Evolutionary conservation across 164 flowering plant species (phyloP), one percentile per base, ranked within the genome.

Genomic region (Warburgia ugandensis): DNA sequence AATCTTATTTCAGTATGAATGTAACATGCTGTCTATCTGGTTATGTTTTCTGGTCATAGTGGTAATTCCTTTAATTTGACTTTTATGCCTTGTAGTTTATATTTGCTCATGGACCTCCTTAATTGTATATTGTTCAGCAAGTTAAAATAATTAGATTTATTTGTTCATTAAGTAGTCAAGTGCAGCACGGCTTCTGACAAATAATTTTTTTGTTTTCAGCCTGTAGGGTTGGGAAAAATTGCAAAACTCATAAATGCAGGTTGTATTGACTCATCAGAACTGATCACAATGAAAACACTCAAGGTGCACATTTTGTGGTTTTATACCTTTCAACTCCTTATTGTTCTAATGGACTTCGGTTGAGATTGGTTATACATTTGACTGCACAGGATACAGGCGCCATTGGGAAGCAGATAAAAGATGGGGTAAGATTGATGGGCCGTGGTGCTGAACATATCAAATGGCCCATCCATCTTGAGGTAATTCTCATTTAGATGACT

Each of bases 381-480:
- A 52, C 42, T 10, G 16, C 16, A 56, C 55, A 92, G 99, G 99
- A 92, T 60, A 52, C 83, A 19, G 78, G 80, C 26, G 97, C 97
- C 11, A 69, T 88, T 57, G 95, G 95, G 27, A 92, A 92, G 74
- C 85, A 88, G 56, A 92, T 92, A 48, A 40, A 74, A 68, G 97
- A 92, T 61, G 99, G 99, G 37, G 97, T 88, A 12, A 69, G 96
- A 61, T 55, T 92, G 70, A 86, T 92, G 96, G 96, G 91, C 17
- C 98, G 98, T 55, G 98, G 97, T 48, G 68, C 84, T 62, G 96
- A 88, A 35, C 73, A 80, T 22, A 92, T 92, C 45, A 37, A 77
- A 57, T 92, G 97, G 99, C 99, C 97, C 7, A 86, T 92, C 73
- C 99, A 92, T 73, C 73, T 92, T 9, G 99, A 88, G 98, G 99